Base-by-base conservation (phyloP, 2,329 filamentous ascomycete genomes). In the Aspergillus ibericus region DNA sequence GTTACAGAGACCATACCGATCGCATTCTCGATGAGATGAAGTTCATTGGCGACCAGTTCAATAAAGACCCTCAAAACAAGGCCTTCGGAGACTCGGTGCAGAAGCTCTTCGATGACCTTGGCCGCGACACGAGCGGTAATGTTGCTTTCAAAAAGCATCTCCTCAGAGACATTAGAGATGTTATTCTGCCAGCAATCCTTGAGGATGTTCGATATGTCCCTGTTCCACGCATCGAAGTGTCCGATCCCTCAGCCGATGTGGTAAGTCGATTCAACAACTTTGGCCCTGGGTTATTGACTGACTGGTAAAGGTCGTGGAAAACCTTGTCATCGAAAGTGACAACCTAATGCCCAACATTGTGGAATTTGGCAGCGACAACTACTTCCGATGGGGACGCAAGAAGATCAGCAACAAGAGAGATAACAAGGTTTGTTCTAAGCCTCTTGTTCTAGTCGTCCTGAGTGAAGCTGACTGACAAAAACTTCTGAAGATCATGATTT, bases 341-440 rank as follows among this genome's bases (percentile, higher is more conserved):
- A 99, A 99, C 78, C 87, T 99, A 67, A 92, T 93, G 78, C 95
- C 95, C 63, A 99, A 99, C 68, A 83, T 93, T 5, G 77, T 96
- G 38, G 93, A 99, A 75, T 83, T 98, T 61, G 85, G 88, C 59
- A 95, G 87, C 72, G 93, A 98, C 79, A 95, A 98, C 81, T 96
- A 95, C 81, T 92, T 93, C 85, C 88, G 91, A 66, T 96, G 90
- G 88, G 95, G 93, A 36, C 92, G 95, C 72, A 97, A 96, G 87
- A 88, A 88, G 74, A 83, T 92, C 68, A 81, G 84, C 68, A 96
- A 85, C 82, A 91, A 88, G 81, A 88, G 87, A 76, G 88, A 91
- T 77, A 93, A 96, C 77, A 88, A 88, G 75, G 82, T 70, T n/a
- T 46, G 56, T 32, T 20, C 29, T 32, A 32, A 15, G 16, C 15